These are phyloP conservation scores for Lizonia empirigonia DNA, from an alignment of 2,329 filamentous ascomycete genomes.

Conservation along the genomic window DNA sequence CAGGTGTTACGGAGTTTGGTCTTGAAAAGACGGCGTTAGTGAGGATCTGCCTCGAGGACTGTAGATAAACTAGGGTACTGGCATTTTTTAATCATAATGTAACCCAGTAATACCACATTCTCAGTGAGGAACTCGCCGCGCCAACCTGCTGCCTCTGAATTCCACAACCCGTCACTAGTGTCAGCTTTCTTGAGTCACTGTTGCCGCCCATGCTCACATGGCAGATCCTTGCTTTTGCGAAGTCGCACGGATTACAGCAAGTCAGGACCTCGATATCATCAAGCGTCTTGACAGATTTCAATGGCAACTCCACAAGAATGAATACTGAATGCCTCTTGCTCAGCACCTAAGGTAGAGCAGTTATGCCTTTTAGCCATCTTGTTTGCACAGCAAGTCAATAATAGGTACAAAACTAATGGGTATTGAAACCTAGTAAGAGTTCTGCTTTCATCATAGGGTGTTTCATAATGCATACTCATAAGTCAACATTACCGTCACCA, in stretches of 20 bases:
- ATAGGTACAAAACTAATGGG: too few species aligned
- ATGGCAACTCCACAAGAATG: too few species aligned
- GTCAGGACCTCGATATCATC: not conserved
- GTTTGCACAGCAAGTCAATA: too few species aligned
- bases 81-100: slow-evolving; percentile 8
- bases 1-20: not conserved
- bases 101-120: not conserved
- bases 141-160: not conserved
- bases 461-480: not conserved
- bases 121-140: not conserved
- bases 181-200: not conserved
- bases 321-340: too few species aligned
- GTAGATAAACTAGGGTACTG: not conserved
- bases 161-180: not conserved
- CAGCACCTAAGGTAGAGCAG: too few species aligned
- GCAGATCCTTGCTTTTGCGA: not conserved
- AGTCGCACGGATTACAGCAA: not conserved
- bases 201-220: not conserved
- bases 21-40: not conserved
- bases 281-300: not conserved
- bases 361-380: too few species aligned
- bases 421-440: too few species aligned
- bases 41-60: slow-evolving; percentile 5
- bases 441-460: not conserved
- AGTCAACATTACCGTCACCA: not conserved